Evolutionary conservation across 225 moss, liverwort and hornwort species (phyloP).

Genomic region (Straminergon stramineum): DNA sequence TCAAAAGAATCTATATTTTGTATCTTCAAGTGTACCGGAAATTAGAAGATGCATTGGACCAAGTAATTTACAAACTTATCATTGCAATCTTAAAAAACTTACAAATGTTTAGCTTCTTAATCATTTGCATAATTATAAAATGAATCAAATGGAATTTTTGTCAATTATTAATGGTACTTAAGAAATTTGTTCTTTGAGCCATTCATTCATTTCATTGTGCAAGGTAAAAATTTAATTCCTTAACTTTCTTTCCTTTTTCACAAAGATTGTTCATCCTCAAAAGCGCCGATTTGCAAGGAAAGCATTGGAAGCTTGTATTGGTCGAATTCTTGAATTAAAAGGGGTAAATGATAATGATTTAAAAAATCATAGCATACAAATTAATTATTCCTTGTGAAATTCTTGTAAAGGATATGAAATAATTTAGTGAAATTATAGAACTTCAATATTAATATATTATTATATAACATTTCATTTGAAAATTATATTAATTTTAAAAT

Average conservation of each 20-base stretch:
- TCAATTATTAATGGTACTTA: background rate
- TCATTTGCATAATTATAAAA: no score
- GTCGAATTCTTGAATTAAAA: slow-evolving; percentile 82
- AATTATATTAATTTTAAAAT: no score
- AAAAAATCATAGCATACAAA: background rate
- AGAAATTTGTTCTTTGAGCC: rapidly evolving
- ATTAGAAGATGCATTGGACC: slow-evolving; percentile 69
- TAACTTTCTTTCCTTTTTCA: background rate
- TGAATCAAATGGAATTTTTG: background rate
- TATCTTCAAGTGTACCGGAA: slow-evolving; percentile 77
- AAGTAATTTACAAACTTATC: slow-evolving; percentile 13
- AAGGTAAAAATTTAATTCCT: no score
- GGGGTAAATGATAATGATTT: slow-evolving; percentile 29
- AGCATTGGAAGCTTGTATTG: slow-evolving; percentile 76
- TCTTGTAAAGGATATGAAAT: background rate
- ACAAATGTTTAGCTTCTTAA: background rate
- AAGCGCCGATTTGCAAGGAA: slow-evolving; percentile 66
- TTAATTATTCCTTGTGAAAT: background rate
- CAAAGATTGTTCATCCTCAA: slow-evolving; percentile 91
- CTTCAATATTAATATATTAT: background rate
- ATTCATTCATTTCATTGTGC: no score
- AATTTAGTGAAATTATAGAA: background rate
- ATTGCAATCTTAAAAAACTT: background rate
- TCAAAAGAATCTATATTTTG: slow-evolving; percentile 40
- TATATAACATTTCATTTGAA: background rate